A percentile compares a stretch with the other conserved stretches of the same genome.
Conservation (phyloP, 352 stramenopile genomes). For the Phytopythium litorale region DNA sequence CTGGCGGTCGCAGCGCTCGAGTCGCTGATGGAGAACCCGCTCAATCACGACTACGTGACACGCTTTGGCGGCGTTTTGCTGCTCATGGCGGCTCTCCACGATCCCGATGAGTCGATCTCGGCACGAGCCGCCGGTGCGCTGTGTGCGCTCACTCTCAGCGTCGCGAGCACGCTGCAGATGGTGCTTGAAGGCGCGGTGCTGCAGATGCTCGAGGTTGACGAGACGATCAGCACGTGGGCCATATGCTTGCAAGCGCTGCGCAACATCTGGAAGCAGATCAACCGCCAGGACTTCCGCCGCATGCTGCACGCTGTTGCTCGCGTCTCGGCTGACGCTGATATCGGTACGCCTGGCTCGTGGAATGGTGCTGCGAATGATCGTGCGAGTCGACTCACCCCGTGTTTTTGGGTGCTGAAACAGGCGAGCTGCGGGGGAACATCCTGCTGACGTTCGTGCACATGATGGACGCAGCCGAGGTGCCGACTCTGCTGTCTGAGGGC, state of each 20-base stretch:
- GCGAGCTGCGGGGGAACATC: constrained; percentile 80
- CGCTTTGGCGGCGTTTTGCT: constrained; percentile 65
- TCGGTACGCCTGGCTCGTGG: constrained; percentile 28
- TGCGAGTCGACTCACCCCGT: constrained; percentile 5
- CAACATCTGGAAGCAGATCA: constrained; percentile 90
- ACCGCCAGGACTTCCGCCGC: constrained; percentile 73
- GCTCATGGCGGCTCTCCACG: constrained; percentile 69
- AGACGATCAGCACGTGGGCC: constrained; percentile 66
- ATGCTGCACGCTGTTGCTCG: constrained; percentile 84
- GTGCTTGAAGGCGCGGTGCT: constrained; percentile 85
- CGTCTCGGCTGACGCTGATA: constrained; percentile 73
- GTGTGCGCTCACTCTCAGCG: constrained; percentile 71
- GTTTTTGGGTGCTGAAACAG: constrained; percentile 19
- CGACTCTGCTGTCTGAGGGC: constrained; percentile 68
- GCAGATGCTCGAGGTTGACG: constrained; percentile 86
- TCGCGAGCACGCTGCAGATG: constrained; percentile 82
- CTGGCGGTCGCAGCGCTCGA: constrained; percentile 72
- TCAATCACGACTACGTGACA: constrained; percentile 85
- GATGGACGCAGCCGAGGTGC: constrained; percentile 77
- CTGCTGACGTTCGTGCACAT: constrained; percentile 88
- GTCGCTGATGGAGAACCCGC: constrained; percentile 79
- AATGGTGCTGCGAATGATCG: neutral
- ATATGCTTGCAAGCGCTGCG: constrained; percentile 78
- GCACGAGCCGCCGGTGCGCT: constrained; percentile 71
- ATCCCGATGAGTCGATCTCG: constrained; percentile 57